phyloP scores from a whole-genome alignment of 2,329 filamentous ascomycete genomes.

The Arthrobotrys musiformis region DNA sequence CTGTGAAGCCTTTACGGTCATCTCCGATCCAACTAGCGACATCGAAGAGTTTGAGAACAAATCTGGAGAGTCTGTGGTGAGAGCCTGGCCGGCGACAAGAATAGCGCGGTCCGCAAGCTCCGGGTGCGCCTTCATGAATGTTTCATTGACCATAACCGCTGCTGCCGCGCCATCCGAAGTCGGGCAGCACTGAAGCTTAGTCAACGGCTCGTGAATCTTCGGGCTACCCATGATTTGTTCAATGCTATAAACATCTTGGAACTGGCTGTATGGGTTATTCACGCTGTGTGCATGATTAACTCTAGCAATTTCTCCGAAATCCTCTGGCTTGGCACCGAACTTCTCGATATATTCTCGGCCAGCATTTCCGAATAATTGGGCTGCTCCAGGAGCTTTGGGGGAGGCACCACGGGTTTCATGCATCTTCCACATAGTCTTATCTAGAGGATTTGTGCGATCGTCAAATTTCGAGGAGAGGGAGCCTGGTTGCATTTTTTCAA shows the following conservation, averaged over 20 bases:
- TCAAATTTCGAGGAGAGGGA: conserved; percentile 84
- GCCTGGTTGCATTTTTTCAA: conserved; percentile 98
- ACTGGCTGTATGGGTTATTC: conserved; percentile 97
- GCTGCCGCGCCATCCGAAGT: conserved; percentile 93
- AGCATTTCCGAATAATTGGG: conserved; percentile 95
- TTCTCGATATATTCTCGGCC: conserved; percentile 95
- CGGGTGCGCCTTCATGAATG: conserved; percentile 85
- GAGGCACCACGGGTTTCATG: conserved; percentile 80
- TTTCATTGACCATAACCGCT: conserved; percentile 86
- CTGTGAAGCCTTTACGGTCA: conserved; percentile 77
- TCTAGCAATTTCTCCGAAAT: conserved; percentile 94
- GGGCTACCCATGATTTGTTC: conserved; percentile 81
- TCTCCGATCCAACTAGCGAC: conserved; percentile 88
- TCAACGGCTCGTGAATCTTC: conserved; percentile 85
- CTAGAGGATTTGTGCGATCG: conserved; percentile 82
- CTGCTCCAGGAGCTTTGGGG: conserved; percentile 79
- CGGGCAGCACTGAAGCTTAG: conserved; percentile 98
- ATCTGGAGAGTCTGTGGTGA: conserved; percentile 83
- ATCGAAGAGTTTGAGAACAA: conserved; percentile 84
- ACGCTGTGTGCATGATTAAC: conserved; percentile 92
- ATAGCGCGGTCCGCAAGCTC: conserved; percentile 85
- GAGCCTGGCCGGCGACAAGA: conserved; percentile 84
- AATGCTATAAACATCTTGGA: conserved; percentile 87
- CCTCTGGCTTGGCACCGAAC: conserved; percentile 83
- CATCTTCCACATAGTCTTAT: conserved; percentile 81